phyloP scores from a whole-genome alignment of 208 protist species.

The Trichomonas vaginalis region DNA sequence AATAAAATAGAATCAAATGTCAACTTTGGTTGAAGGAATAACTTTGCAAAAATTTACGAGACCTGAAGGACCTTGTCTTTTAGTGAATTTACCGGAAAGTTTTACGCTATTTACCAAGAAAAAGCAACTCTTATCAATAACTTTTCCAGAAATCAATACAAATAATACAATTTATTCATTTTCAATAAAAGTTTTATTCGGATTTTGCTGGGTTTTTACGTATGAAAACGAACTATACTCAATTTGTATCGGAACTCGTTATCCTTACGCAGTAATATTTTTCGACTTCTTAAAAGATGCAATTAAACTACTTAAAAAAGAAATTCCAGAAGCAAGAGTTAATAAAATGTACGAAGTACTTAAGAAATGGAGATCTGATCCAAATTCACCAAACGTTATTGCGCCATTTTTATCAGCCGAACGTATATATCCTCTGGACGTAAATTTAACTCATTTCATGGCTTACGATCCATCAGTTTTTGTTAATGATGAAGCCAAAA shows the following conservation, averaged over 20 bases:
- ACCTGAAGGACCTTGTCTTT: background rate
- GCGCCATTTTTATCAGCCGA: background rate
- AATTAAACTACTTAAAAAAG: background rate
- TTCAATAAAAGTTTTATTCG: background rate
- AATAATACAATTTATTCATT: background rate
- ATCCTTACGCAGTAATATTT: background rate
- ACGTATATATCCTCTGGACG: background rate
- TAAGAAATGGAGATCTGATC: background rate
- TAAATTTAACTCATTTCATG: background rate
- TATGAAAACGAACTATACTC: background rate
- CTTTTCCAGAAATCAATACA: background rate
- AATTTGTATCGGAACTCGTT: background rate
- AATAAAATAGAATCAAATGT: too few relatives aligned
- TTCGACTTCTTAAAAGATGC: background rate
- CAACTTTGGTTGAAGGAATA: background rate
- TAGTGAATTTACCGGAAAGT: background rate
- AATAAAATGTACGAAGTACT: background rate
- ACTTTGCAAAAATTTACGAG: background rate
- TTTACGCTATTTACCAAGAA: background rate
- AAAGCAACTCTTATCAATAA: background rate
- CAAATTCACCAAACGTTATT: background rate
- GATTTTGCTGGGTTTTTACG: background rate
- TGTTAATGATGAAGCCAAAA: background rate
- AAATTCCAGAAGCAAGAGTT: background rate
- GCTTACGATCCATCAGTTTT: background rate